Base-by-base conservation (phyloP, 805 yeast species). In the Saccharomycopsis fibuligera region DNA sequence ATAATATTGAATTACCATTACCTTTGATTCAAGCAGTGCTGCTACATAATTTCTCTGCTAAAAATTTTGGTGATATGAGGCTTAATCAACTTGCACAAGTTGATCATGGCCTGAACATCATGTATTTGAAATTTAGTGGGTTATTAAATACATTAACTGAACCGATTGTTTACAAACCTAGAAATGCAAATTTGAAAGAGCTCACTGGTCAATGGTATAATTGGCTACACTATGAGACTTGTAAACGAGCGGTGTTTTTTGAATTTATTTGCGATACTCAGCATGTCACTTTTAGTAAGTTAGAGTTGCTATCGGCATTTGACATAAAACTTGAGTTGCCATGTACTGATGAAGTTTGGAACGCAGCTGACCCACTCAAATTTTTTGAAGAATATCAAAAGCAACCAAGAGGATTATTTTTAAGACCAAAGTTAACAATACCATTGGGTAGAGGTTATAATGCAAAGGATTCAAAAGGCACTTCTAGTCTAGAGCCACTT, bases 201-300 rank as follows among this genome's bases (percentile, higher is more conserved):
- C 17, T 50, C 5, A 25, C 24, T 22, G 29, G 31, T 14, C 35
- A 52, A 40, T 76, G 81, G 81, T 50, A 57, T 6, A 64, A 67
- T 19, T 76, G 81, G 81, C 62, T 69, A 2, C 49, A 61, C 22
- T 69, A 67, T 53, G 81, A 76, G 54, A 60, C 70, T 29, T 57
- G 66, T 48, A 76, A 74, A 54, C 57, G 77, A 47, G 54, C 67
- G 3, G 68, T 70, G 0, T 71, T 64, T 44, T 68, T 72, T 49
- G 69, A 66, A n/a, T 69, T 68, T 48, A 56, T 70, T 1, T 56
- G 67, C 36, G 77, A 73, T 50, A 58, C 73, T 3, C 74, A 70
- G 47, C 66, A 62, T 17, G 64, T 68, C 1, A 41, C 35, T 8
- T 45, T 42, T 36, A 47, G 46, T 21, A 41, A 29, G 2, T 21